A percentile compares a stretch with the other conserved stretches of the same genome.
phyloP scores from a whole-genome alignment of 176 grass and related monocot species.

The Otatea glauca region DNA sequence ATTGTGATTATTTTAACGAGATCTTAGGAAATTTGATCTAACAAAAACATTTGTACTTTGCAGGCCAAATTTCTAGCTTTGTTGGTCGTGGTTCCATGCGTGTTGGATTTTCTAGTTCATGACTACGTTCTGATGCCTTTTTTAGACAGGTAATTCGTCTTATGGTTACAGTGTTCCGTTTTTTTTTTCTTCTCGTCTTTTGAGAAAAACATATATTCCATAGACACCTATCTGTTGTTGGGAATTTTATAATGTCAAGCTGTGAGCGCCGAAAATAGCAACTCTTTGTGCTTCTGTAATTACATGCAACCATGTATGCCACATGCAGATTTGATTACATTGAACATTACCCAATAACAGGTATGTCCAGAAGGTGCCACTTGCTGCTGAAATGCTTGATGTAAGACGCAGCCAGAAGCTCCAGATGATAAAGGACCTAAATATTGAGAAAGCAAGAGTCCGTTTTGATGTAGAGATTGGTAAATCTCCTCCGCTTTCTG shows the following conservation, averaged over 20 bases:
- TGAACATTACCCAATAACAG: conserved; percentile 53
- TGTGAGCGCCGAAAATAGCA: conserved; percentile 18
- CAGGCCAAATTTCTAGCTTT: conserved; percentile 94
- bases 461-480: conserved; percentile 90
- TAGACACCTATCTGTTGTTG: background rate
- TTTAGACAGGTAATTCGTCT: conserved; percentile 78
- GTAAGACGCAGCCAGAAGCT: conserved; percentile 89
- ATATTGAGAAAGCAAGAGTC: conserved; percentile 79
- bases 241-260: conserved; percentile 12
- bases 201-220: background rate
- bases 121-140: conserved; percentile 97
- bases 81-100: conserved; percentile 70
- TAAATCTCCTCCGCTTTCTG: conserved; percentile 81
- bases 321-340: conserved; percentile 49
- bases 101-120: conserved; percentile 86
- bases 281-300: conserved; percentile 5
- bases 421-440: conserved; percentile 78
- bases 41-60: conserved; percentile 21
- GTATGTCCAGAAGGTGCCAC: conserved; percentile 88
- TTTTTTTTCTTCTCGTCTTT: background rate
- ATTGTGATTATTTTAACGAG: background rate
- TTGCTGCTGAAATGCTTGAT: conserved; percentile 92
- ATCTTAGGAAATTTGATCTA: conserved; percentile 11
- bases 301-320: conserved; percentile 12
- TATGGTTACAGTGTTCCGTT: background rate